Evolutionary conservation across 1,284 basidiomycete genomes (phyloP), one percentile per base, ranked within the genome.

Genomic region (Stereum hirsutum): DNA sequence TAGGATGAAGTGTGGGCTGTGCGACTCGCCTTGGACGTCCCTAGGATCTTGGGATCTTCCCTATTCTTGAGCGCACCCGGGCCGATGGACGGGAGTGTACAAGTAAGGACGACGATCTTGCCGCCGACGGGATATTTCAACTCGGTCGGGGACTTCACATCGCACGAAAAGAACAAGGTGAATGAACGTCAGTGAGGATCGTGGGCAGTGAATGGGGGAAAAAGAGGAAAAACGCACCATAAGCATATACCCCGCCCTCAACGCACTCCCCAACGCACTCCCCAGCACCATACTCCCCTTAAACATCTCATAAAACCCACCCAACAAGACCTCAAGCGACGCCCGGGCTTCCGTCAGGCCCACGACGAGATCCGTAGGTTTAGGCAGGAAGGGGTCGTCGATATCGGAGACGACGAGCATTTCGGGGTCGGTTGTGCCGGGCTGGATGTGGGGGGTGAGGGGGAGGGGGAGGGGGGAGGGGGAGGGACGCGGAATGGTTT

Each of bases 351-450:
- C 96, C 17, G 80, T 76, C 49, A 99, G 70, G 69, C 98, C 98
- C 56, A 99, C 85, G 21, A 98, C 82, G 17, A 99, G 72, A 60
- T 99, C 95, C 45, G 82, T 90, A 1, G 96, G 95, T 66, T 96
- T 95, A n/a, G 96, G 96, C 20, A 99, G 69, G 74, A 98, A 99
- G 47, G 98, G 91, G 54, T 99, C 96, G 39, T 96, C 89, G 35
- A 95, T 76, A 59, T 99, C 96, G 5, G 92, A 92, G 5, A 99
- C 93, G 34, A 99, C 95, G 31, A 99, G 78, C 93, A 99, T 97
- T 14, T 81, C 79, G 1, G 92, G 81, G 34, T 99, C 95, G 0
- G 85, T 72, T 17, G 78, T 72, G 20, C 86, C 92, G 34, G 91
- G 76, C 83, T 89, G n/a, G n/a, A 21, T 14, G 25, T 14, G 30